Evolutionary conservation across 805 yeast species (phyloP).

Genomic region (Maudiozyma serrabonitensis): DNA sequence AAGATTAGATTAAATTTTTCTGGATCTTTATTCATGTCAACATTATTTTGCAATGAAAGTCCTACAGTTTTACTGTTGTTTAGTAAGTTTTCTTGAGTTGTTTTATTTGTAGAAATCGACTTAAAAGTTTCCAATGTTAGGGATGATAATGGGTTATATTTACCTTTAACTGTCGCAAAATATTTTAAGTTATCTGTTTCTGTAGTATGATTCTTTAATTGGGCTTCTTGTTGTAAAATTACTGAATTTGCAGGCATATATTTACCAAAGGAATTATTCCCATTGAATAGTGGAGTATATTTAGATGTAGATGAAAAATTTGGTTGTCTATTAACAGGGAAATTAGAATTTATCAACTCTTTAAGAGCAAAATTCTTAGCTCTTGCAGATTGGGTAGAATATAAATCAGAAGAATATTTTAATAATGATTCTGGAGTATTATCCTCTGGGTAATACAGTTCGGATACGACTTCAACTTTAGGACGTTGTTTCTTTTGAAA

Average conservation of each 20-base stretch:
- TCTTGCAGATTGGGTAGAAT: slow-evolving; percentile 12
- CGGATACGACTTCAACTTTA: neutral
- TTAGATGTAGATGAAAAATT: slow-evolving; percentile 8
- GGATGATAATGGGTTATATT: slow-evolving; percentile 10
- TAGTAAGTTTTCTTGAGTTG: slow-evolving; percentile 10
- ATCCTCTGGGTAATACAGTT: slow-evolving; percentile 16
- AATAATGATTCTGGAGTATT: slow-evolving; percentile 20
- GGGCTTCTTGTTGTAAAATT: slow-evolving; percentile 16
- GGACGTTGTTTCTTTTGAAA: neutral
- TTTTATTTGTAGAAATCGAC: slow-evolving; percentile 11
- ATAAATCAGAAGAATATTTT: slow-evolving; percentile 17
- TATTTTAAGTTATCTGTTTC: slow-evolving; percentile 9
- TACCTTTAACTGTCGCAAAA: slow-evolving; percentile 15
- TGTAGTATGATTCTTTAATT: slow-evolving; percentile 16
- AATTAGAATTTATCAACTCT: slow-evolving; percentile 15
- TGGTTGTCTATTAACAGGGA: slow-evolving; percentile 19
- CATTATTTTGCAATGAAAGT: slow-evolving; percentile 16
- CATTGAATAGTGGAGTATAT: slow-evolving; percentile 42
- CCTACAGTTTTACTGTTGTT: slow-evolving; percentile 18
- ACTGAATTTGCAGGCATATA: slow-evolving; percentile 48
- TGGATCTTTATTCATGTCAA: slow-evolving; percentile 7
- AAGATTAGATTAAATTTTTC: slow-evolving; percentile 13
- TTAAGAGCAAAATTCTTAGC: slow-evolving; percentile 14
- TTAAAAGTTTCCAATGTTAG: slow-evolving; percentile 8
- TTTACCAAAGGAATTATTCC: slow-evolving; percentile 43